A percentile compares a stretch with the other conserved stretches of the same genome.
phyloP scores from a whole-genome alignment of 2,329 filamentous ascomycete genomes.

The Diaporthe citri region DNA sequence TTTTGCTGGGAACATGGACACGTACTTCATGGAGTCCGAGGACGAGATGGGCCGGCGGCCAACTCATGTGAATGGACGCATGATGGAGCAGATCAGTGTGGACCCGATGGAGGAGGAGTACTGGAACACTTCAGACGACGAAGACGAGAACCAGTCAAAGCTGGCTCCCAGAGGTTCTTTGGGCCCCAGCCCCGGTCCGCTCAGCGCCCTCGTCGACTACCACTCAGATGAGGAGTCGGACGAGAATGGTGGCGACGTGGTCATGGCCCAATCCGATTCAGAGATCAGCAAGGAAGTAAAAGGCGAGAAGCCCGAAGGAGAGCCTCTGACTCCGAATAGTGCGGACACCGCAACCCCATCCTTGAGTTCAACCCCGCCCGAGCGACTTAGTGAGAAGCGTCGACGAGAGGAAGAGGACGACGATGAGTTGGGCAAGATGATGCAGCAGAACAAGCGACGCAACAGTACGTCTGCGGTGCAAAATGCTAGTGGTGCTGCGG shows the following conservation, averaged over 20 bases:
- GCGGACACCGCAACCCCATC: conserved; percentile 50
- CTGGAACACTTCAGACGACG: conserved; percentile 90
- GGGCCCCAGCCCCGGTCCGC: conserved; percentile 67
- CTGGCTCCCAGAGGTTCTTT: conserved; percentile 51
- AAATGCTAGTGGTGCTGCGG: conserved; percentile 53
- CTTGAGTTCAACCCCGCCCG: conserved; percentile 71
- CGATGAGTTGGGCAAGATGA: conserved; percentile 88
- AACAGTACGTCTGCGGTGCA: conserved; percentile 67
- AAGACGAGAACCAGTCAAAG: conserved; percentile 73
- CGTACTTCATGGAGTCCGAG: conserved; percentile 78
- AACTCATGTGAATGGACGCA: conserved; percentile 59
- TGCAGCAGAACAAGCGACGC: conserved; percentile 70
- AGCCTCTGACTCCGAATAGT: conserved; percentile 48
- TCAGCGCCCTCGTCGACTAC: conserved; percentile 65
- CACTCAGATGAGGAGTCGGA: conserved; percentile 73
- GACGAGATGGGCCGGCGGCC: conserved; percentile 64
- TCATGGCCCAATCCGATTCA: conserved; percentile 43
- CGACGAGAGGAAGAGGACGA: conserved; percentile 94
- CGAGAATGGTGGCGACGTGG: conserved; percentile 68
- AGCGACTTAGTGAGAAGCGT: conserved; percentile 88
- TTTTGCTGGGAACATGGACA: conserved; percentile 73
- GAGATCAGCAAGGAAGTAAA: conserved; percentile 47
- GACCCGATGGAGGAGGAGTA: conserved; percentile 93
- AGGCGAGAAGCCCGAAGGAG: conserved; percentile 42
- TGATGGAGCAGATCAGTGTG: conserved; percentile 78